phyloP scores from a whole-genome alignment of 352 stramenopile genomes.

The Phytopythium montanum region DNA sequence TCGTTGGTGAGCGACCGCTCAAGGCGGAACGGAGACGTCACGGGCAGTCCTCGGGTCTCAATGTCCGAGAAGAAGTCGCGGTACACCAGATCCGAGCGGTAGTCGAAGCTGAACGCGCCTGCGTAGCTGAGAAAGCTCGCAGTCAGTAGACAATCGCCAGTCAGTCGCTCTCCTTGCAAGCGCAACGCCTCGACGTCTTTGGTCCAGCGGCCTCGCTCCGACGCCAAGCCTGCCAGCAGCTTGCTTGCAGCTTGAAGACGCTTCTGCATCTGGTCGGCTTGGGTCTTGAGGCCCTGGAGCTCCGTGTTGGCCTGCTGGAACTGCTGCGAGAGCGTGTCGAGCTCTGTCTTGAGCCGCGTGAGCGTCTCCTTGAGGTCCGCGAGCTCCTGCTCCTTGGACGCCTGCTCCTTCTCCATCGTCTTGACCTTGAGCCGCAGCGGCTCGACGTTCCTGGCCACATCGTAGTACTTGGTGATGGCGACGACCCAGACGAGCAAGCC shows the following conservation, averaged over 20 bases:
- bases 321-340: conserved; percentile 89
- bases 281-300: conserved; percentile 87
- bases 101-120: conserved; percentile 91
- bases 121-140: conserved; percentile 91
- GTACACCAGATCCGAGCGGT: conserved; percentile 88
- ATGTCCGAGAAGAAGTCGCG: conserved; percentile 88
- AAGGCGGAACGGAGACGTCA: conserved; percentile 87
- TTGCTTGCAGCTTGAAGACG: conserved; percentile 90
- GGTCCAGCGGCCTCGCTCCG: conserved; percentile 91
- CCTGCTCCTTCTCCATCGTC: conserved; percentile 92
- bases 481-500: conserved; percentile 93
- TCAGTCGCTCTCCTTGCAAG: conserved; percentile 79
- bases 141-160: conserved; percentile 89
- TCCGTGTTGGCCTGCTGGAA: conserved; percentile 92
- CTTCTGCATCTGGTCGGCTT: conserved; percentile 96
- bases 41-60: conserved; percentile 56
- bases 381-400: conserved; percentile 87
- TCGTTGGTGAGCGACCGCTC: conserved; percentile 92
- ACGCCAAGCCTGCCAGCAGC: conserved; percentile 89
- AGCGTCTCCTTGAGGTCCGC: conserved; percentile 85
- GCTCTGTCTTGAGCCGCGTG: conserved; percentile 74
- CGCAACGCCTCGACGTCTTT: conserved; percentile 89
- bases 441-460: conserved; percentile 94
- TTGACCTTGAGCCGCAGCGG: conserved; percentile 91
- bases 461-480: conserved; percentile 95